phyloP scores from a whole-genome alignment of 176 grass and related monocot species.

The Phyllostachys edulis region DNA sequence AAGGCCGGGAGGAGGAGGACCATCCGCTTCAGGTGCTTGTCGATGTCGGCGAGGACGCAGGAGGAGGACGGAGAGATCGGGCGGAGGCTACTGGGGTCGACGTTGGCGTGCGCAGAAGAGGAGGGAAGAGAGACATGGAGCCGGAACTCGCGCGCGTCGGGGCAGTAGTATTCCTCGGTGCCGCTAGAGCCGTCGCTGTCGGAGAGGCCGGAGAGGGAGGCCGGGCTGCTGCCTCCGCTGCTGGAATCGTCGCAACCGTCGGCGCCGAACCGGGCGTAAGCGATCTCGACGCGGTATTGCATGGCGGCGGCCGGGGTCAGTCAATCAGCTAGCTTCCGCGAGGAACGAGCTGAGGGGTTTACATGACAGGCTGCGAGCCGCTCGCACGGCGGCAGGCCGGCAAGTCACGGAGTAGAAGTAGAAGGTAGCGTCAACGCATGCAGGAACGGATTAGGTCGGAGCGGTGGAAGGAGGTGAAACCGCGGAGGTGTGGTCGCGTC shows the following conservation, averaged over 20 bases:
- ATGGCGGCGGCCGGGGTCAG: not conserved
- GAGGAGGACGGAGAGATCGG: not conserved
- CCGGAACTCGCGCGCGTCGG: not conserved
- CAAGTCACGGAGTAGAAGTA: not conserved
- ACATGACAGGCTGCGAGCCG: not conserved
- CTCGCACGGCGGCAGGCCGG: not conserved
- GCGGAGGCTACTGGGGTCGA: not conserved
- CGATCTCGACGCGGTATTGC: not conserved
- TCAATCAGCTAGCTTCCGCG: not conserved
- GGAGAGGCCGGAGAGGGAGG: slow-evolving; percentile 3
- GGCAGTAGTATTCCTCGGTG: slow-evolving; percentile 31
- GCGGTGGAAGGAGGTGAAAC: not conserved
- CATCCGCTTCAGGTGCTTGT: slow-evolving; percentile 36
- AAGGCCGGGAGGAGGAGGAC: slow-evolving; percentile 36
- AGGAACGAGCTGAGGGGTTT: not conserved
- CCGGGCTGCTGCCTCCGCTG: slow-evolving; percentile 27
- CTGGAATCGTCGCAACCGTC: not conserved
- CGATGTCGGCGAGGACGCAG: slow-evolving; percentile 27
- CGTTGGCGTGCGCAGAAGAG: not conserved
- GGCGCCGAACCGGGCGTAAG: not conserved
- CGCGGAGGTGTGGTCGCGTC: not conserved
- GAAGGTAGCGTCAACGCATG: not conserved
- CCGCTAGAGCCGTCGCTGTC: slow-evolving; percentile 40
- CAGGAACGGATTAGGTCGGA: not conserved
- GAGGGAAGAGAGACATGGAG: not conserved